Evolutionary conservation across 805 yeast genomes (phyloP), one percentile per base, ranked within the genome.

Genomic region (Kregervanrija fluxuum): DNA sequence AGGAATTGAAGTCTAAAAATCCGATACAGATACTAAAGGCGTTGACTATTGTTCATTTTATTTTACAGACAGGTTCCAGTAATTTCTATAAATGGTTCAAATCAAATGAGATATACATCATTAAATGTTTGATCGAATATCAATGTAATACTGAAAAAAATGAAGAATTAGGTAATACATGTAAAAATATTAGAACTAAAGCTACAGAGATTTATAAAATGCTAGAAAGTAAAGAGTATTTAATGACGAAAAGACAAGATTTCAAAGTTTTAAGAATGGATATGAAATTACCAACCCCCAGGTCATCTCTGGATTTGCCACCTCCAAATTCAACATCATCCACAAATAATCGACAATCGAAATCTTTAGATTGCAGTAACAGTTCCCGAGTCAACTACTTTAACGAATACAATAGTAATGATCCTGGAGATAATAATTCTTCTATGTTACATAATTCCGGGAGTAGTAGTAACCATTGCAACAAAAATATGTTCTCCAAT

Each of bases 21-120:
- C 64, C 74, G 52, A 51, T 68, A 9, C 68, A 64, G 31, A 54
- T 76, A 0, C 53, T 77, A 42, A 80, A 79, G 54, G 68, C 77
- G 2, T 56, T 79, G 13, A 75, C 84, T 0, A 69, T 80, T 11
- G 62, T 77, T 3, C 65, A 73, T 31, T 79, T 74, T 47, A 53
- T 77, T 32, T 49, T 78, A 14, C 72, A 77, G 46, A 73, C 76
- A 34, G 85, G 85, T 0, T 74, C 82, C 0, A 57, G 55, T 28
- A 74, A 67, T 13, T 78, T 77, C 55, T 63, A 72, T 11, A 49
- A 59, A 5, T 78, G 82, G 79, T 51, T 70, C 46, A 64, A 65
- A 43, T 60, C 69, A 35, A 72, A 71, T 53, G 61, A 40, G n/a
- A 36, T 57, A 47, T 71, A 56, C 34, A 34, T 54, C 1, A 38